Base-by-base conservation (phyloP, 2,329 filamentous ascomycete genomes). In the Venturia pyrina region DNA sequence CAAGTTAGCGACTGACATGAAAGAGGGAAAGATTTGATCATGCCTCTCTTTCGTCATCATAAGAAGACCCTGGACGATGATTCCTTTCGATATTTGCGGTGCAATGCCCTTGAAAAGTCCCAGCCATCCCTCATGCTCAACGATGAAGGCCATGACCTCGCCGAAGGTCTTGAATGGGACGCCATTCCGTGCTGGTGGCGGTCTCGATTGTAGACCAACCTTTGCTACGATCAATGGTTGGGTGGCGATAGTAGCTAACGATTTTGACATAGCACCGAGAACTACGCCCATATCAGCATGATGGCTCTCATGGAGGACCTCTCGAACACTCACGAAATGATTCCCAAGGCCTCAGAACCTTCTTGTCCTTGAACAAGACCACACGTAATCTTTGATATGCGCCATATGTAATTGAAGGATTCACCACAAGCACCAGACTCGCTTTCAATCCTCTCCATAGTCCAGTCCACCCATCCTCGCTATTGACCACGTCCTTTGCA, bases 11-110 rank as follows among this genome's bases (percentile, higher is more conserved):
- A 19, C 17, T 6, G 6, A 28, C 48, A 17, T 34, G 3, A 32
- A 44, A 17, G 5, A 17, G 1, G 60, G 5, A 44, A 15, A 28
- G 15, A 13, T 8, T 17, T 19, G 43, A 46, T 21, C 82, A 70
- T 82, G 92, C 90, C 92, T 85, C 79, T 99, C 95, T 79, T 99
- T 99, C 61, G 92, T 95, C 92, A 97, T 99, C 95, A 99, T 99
- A 48, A 99, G 81, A 66, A 99, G 86, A 62, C 95, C 95, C 74
- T 99, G 95, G 2, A 99, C 95, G 62, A 99, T 75, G 64, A 99
- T 79, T 1, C 95, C 95, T 78, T 99, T 99, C 67, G 92, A 77
- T 63, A 99, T 89, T 76, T 99, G 95, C 3, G 95, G 95, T 0
- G 87, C 92, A 70, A 99, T 96, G 53, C 95, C 95, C 80, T 99